Evolutionary conservation across 2,329 filamentous ascomycete genomes (phyloP).

Genomic region (Pestalotiopsis sp.): DNA sequence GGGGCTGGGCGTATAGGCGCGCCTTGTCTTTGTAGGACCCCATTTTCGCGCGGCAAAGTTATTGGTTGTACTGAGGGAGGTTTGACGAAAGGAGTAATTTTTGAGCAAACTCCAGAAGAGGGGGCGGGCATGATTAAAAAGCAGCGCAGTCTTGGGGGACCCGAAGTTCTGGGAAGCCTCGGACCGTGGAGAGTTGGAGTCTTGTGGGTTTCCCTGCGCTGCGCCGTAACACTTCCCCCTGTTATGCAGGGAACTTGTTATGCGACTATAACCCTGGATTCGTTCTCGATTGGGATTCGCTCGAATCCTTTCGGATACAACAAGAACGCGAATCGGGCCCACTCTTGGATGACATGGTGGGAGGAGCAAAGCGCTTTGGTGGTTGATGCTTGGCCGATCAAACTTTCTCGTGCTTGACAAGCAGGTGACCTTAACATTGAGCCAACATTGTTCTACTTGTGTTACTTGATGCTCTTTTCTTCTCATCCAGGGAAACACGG

Average conservation of each 20-base stretch:
- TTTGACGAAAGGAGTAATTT: background rate
- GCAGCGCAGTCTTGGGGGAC: background rate
- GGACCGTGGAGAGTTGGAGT: background rate
- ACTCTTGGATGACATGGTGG: background rate
- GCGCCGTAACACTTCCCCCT: background rate
- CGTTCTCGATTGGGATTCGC: background rate
- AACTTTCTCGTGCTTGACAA: too few species aligned
- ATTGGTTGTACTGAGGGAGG: background rate
- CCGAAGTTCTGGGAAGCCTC: background rate
- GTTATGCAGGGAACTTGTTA: background rate
- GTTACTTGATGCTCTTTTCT: too few species aligned
- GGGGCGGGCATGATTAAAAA: background rate
- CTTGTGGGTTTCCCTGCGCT: background rate
- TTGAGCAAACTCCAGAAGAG: background rate
- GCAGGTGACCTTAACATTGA: too few species aligned
- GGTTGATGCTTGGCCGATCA: background rate
- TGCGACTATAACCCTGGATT: background rate
- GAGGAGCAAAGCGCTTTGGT: background rate
- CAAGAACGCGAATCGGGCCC: background rate
- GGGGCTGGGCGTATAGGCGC: background rate
- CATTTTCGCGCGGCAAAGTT: background rate
- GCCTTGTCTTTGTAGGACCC: background rate
- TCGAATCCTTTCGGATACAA: background rate
- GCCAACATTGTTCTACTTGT: too few species aligned
- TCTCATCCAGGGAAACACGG: too few species aligned